A percentile compares a stretch with the other conserved stretches of the same genome.
Conservation (phyloP, 2,329 filamentous ascomycete genomes). For the Alternaria atra region DNA sequence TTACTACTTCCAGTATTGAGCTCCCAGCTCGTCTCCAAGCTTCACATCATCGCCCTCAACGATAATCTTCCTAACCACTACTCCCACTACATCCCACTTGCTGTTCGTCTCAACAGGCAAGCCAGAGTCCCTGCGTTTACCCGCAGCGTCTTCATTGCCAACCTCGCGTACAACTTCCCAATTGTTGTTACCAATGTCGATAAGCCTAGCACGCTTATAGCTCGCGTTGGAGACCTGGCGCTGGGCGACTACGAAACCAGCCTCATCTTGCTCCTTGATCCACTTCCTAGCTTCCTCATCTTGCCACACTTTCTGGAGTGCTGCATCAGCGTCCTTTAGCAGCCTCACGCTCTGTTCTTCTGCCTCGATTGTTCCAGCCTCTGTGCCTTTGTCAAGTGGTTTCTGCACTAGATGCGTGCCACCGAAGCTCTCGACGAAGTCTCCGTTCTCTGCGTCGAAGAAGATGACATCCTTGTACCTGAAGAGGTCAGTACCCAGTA, state of each 20-base stretch:
- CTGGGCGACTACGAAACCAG: slow-evolving; percentile 44
- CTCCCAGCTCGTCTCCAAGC: slow-evolving; percentile 45
- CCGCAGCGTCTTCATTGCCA: slow-evolving; percentile 35
- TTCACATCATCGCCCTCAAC: slow-evolving; percentile 37
- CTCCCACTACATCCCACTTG: slow-evolving; percentile 47
- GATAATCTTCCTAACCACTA: slow-evolving; percentile 43
- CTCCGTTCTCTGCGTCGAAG: slow-evolving; percentile 32
- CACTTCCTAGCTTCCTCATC: slow-evolving; percentile 36
- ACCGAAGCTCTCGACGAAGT: slow-evolving; percentile 44
- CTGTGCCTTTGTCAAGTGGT: slow-evolving; percentile 33
- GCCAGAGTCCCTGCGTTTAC: slow-evolving; percentile 44
- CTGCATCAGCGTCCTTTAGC: slow-evolving; percentile 41
- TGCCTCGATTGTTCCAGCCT: slow-evolving; percentile 48
- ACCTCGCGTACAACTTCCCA: slow-evolving; percentile 47
- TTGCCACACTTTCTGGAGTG: slow-evolving; percentile 39
- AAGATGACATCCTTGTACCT: slow-evolving; percentile 48
- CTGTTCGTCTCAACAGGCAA: slow-evolving; percentile 45
- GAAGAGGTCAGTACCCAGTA: neutral
- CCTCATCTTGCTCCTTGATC: slow-evolving; percentile 41
- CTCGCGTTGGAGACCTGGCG: slow-evolving; percentile 46
- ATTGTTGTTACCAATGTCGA: slow-evolving; percentile 40
- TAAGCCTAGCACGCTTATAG: slow-evolving; percentile 46
- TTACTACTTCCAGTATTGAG: slow-evolving; percentile 40
- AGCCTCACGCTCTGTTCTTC: slow-evolving; percentile 44
- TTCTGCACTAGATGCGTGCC: slow-evolving; percentile 43